These are phyloP conservation scores for Staphylotrichum tortipilum DNA, from an alignment of 495 filamentous ascomycete species.

Conservation along the genomic window DNA sequence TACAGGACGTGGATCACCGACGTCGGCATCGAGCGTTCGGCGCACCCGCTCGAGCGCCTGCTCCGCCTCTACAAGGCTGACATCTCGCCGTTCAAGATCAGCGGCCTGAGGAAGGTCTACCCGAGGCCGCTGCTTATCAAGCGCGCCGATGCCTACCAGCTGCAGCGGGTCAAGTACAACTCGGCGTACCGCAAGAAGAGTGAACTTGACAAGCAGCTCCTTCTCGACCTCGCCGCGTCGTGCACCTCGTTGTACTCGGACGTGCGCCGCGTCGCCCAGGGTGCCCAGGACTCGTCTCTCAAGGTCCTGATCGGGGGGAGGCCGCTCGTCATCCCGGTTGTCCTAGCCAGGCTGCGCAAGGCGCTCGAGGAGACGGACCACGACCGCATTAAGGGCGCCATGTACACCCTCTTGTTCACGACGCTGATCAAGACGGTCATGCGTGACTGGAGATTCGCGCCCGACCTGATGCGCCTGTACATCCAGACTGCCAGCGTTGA, in stretches of 20 bases:
- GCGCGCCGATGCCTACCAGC: slow-evolving; percentile 86
- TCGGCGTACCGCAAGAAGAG: slow-evolving; percentile 76
- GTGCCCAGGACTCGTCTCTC: slow-evolving; percentile 85
- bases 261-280: slow-evolving; percentile 85
- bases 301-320: slow-evolving; percentile 81
- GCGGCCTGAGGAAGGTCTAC: slow-evolving; percentile 83
- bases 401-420: slow-evolving; percentile 83
- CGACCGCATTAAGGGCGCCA: slow-evolving; percentile 83
- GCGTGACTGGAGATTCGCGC: slow-evolving; percentile 88
- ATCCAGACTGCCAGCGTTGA: slow-evolving; percentile 84
- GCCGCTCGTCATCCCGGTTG: slow-evolving; percentile 76
- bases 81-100: slow-evolving; percentile 86
- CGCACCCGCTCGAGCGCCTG: slow-evolving; percentile 84
- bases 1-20: slow-evolving; percentile 97
- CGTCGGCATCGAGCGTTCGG: slow-evolving; percentile 90
- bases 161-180: slow-evolving; percentile 89
- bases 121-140: slow-evolving; percentile 81
- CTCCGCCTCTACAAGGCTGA: slow-evolving; percentile 74
- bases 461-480: slow-evolving; percentile 74
- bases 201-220: slow-evolving; percentile 69
- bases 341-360: slow-evolving; percentile 69
- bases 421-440: slow-evolving; percentile 80
- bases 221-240: slow-evolving; percentile 83
- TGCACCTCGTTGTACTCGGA: slow-evolving; percentile 93
- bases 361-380: slow-evolving; percentile 77